Evolutionary conservation across 768 basidiomycete genomes (phyloP).

Genomic region (Imleria badia): DNA sequence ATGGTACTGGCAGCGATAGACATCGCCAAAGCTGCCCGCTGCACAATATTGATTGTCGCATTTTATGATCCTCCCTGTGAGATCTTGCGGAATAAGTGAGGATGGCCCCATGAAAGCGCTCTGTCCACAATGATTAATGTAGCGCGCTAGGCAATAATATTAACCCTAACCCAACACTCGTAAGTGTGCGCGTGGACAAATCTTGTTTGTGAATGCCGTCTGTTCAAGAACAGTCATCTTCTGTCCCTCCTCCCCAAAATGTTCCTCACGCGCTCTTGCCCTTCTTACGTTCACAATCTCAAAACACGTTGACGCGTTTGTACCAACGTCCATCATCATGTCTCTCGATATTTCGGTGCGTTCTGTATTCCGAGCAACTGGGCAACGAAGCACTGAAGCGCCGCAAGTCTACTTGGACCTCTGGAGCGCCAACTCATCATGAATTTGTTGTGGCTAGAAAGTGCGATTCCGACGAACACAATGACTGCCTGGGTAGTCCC

Average conservation of each 20-base stretch:
- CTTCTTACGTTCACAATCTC: conserved; percentile 80
- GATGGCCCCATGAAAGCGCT: too few species aligned
- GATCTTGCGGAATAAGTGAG: background rate
- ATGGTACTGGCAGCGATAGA: conserved; percentile 3
- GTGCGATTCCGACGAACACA: conserved; percentile 59
- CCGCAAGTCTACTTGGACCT: conserved; percentile 64
- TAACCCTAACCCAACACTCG: conserved; percentile 15
- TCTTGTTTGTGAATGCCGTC: conserved; percentile 22
- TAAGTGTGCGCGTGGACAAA: too few species aligned
- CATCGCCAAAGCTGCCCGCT: conserved; percentile 1
- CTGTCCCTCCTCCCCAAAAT: conserved; percentile 17
- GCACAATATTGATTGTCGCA: conserved; percentile 1
- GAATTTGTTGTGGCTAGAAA: conserved; percentile 88
- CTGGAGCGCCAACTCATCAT: conserved; percentile 84
- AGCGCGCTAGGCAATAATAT: too few species aligned
- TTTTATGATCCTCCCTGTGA: background rate
- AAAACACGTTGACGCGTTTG: conserved; percentile 71
- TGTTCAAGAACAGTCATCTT: conserved; percentile 18
- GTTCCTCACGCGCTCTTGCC: conserved; percentile 68
- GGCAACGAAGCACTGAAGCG: conserved; percentile 3
- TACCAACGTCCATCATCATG: conserved; percentile 88
- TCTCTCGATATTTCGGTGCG: conserved; percentile 84
- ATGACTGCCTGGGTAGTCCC: conserved; percentile 77
- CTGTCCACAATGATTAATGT: too few species aligned
- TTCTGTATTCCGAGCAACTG: background rate